These are phyloP conservation scores for Vitis rupestris DNA, from an alignment of 164 flowering plant species.

Conservation along the genomic window DNA sequence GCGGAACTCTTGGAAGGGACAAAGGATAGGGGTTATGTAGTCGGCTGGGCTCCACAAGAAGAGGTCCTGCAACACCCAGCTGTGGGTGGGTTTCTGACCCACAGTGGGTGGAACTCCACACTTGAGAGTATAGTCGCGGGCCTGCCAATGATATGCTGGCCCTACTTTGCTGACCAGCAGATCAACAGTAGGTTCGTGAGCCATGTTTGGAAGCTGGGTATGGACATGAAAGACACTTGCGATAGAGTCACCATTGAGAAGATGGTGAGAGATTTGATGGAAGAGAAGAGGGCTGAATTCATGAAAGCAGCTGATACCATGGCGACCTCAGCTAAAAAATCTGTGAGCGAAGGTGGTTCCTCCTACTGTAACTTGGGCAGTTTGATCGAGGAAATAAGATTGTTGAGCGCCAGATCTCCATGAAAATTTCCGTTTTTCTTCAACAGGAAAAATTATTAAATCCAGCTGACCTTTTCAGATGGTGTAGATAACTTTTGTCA, in stretches of 20 bases:
- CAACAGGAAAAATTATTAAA: no score
- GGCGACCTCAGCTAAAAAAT: no score
- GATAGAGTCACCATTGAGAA: neutral
- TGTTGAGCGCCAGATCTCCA: neutral
- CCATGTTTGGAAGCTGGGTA: neutral
- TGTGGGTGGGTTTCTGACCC: no score
- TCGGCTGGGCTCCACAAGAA: constrained; percentile 8
- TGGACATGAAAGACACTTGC: constrained; percentile 4
- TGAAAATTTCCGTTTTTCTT: no score
- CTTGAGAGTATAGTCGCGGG: neutral
- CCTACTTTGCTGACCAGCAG: constrained; percentile 1
- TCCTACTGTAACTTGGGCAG: constrained; percentile 19
- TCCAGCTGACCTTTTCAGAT: no score
- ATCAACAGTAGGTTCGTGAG: neutral
- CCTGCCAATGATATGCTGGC: constrained; percentile 5
- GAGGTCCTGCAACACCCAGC: constrained; percentile 6
- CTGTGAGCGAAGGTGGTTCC: constrained; percentile 26
- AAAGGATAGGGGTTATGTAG: neutral
- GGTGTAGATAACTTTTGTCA: no score
- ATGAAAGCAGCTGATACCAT: neutral
- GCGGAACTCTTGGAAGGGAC: neutral
- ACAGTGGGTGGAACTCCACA: no score
- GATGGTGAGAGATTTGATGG: constrained; percentile 6
- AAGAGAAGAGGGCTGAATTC: constrained; percentile 1
- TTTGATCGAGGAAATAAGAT: constrained; percentile 26